These are phyloP conservation scores for Brassica cretica DNA, from an alignment of 345 rosid species.

Conservation along the genomic window DNA sequence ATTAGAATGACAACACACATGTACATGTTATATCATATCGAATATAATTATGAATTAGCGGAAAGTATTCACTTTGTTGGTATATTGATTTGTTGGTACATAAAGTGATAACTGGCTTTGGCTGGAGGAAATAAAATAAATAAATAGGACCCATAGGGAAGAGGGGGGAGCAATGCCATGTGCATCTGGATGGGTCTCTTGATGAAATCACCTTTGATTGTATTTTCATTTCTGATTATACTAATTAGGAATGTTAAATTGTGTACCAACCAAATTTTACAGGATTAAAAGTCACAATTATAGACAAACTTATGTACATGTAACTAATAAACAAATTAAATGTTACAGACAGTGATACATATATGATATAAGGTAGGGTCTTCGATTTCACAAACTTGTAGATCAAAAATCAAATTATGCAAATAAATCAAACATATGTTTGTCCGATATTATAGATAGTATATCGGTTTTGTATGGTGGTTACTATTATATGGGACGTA, in stretches of 20 bases:
- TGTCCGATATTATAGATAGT: not conserved
- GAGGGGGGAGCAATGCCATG: slow-evolving; percentile 56
- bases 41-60: not conserved
- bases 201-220: slow-evolving; percentile 41
- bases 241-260: slow-evolving; percentile 11
- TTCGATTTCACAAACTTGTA: not conserved
- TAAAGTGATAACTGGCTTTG: slow-evolving; percentile 35
- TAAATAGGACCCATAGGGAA: slow-evolving; percentile 33
- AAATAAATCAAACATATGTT: not conserved
- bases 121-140: slow-evolving; percentile 30
- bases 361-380: not conserved
- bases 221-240: slow-evolving; percentile 3
- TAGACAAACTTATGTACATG: not conserved
- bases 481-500: slow-evolving; percentile 7
- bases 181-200: slow-evolving; percentile 61
- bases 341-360: not conserved
- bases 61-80: slow-evolving; percentile 6
- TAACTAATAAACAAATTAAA: not conserved
- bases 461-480: not conserved
- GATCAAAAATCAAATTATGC: not conserved
- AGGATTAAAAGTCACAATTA: slow-evolving; percentile 8
- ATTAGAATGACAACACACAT: slow-evolving; percentile 3
- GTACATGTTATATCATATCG: not conserved
- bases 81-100: slow-evolving; percentile 29
- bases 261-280: not conserved